Conservation (phyloP, 2,329 filamentous ascomycete genomes). For the Colletotrichum salicis region DNA sequence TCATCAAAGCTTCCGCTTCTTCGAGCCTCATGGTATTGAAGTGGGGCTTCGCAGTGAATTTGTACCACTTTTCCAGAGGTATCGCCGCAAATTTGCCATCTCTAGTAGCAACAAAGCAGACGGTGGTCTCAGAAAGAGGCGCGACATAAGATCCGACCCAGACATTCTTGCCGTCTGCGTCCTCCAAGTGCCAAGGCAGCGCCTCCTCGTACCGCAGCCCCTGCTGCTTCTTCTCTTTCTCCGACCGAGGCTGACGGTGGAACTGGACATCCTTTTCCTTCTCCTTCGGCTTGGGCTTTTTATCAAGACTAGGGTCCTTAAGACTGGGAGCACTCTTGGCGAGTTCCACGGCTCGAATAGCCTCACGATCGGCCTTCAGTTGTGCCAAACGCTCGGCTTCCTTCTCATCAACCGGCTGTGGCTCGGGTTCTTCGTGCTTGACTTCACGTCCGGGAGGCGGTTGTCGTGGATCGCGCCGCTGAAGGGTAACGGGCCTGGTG, state of each 20-base stretch:
- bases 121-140: constrained; percentile 85
- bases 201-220: constrained; percentile 92
- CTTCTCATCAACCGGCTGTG: constrained; percentile 62
- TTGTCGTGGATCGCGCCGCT: constrained; percentile 85
- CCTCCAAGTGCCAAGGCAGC: constrained; percentile 95
- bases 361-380: constrained; percentile 80
- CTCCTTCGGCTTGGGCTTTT: constrained; percentile 74
- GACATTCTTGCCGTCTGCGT: constrained; percentile 93
- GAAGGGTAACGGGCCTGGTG: constrained; percentile 85
- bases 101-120: constrained; percentile 77
- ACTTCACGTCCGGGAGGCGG: constrained; percentile 71
- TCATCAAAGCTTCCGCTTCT: constrained; percentile 86
- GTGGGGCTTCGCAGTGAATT: constrained; percentile 81
- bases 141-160: constrained; percentile 94
- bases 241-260: constrained; percentile 80
- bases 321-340: constrained; percentile 91
- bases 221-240: constrained; percentile 80
- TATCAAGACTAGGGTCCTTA: constrained; percentile 62
- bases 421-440: constrained; percentile 65
- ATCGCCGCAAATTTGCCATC: constrained; percentile 82
- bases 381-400: constrained; percentile 75
- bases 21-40: constrained; percentile 84
- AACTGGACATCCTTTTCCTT: constrained; percentile 87
- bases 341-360: constrained; percentile 85
- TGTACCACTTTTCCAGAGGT: constrained; percentile 96